A percentile compares a stretch with the other conserved stretches of the same genome.
Conservation (phyloP, 2,329 filamentous ascomycete species). For the Xylariaceae sp. region DNA sequence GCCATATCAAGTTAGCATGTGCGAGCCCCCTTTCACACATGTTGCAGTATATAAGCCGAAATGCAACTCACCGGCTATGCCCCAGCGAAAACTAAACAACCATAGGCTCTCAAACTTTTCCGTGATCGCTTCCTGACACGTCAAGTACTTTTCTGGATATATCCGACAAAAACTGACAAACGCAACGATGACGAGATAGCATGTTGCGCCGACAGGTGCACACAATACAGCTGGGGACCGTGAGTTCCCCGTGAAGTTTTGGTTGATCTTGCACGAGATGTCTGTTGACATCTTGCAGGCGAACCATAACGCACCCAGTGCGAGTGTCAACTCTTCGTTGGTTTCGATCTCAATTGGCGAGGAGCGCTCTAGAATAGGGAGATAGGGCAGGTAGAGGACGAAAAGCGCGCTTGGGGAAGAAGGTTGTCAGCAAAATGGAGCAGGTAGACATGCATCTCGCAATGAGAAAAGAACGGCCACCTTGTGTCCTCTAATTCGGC, state of each 20-base stretch:
- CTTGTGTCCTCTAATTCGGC: no score
- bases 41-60: not conserved
- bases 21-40: not conserved
- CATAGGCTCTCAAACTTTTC: conserved; percentile 33
- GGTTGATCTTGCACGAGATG: conserved; percentile 32
- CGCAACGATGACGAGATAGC: conserved; percentile 29
- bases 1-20: not conserved
- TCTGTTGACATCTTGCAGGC: conserved; percentile 32
- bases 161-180: conserved; percentile 26
- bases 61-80: conserved; percentile 29
- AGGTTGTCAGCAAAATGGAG: conserved; percentile 1
- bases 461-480: conserved; percentile 1
- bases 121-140: conserved; percentile 27
- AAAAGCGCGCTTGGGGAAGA: conserved; percentile 24
- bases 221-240: conserved; percentile 26
- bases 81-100: conserved; percentile 32
- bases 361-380: conserved; percentile 24
- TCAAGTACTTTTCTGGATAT: conserved; percentile 26
- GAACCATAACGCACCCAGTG: conserved; percentile 29
- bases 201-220: conserved; percentile 30
- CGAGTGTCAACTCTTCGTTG: conserved; percentile 23
- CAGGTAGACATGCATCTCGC: not conserved
- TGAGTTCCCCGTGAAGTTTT: conserved; percentile 18
- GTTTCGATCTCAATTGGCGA: conserved; percentile 10
- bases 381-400: conserved; percentile 31